Evolutionary conservation across 2,329 filamentous ascomycete genomes (phyloP).

Genomic region (Coniochaeta ligniaria): DNA sequence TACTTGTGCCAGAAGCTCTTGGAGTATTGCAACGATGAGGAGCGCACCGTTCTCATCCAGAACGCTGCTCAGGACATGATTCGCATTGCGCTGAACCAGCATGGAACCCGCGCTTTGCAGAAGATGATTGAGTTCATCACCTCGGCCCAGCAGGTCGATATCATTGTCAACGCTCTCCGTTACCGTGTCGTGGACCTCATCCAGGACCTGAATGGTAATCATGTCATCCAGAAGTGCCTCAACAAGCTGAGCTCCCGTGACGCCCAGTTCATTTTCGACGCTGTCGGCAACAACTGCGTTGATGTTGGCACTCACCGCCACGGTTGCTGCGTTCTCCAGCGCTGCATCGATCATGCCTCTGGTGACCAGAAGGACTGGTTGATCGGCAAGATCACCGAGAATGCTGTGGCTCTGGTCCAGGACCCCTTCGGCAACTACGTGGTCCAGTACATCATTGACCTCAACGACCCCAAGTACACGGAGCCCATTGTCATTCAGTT

Average conservation of each 20-base stretch:
- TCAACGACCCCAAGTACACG: slow-evolving; percentile 82
- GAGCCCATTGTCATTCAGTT: slow-evolving; percentile 82
- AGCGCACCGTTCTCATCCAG: slow-evolving; percentile 86
- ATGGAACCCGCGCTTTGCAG: slow-evolving; percentile 91
- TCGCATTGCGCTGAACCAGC: slow-evolving; percentile 90
- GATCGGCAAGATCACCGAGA: slow-evolving; percentile 77
- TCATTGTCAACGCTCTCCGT: slow-evolving; percentile 79
- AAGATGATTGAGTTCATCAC: slow-evolving; percentile 99
- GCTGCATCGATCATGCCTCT: slow-evolving; percentile 94
- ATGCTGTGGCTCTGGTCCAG: slow-evolving; percentile 84
- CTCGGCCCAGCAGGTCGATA: slow-evolving; percentile 74
- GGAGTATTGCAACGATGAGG: slow-evolving; percentile 90
- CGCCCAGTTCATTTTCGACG: slow-evolving; percentile 94
- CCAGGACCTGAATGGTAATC: slow-evolving; percentile 95
- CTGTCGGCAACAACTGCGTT: slow-evolving; percentile 79
- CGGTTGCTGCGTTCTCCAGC: slow-evolving; percentile 94
- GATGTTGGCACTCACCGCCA: slow-evolving; percentile 94
- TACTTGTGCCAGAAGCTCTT: slow-evolving; percentile 98
- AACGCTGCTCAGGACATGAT: slow-evolving; percentile 85
- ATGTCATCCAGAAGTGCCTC: slow-evolving; percentile 97
- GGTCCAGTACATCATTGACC: slow-evolving; percentile 95
- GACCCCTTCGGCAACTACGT: slow-evolving; percentile 99
- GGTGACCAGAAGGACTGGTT: slow-evolving; percentile 83
- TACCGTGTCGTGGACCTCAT: slow-evolving; percentile 88
- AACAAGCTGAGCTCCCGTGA: slow-evolving; percentile 83